These are phyloP conservation scores for Colletotrichum australisinense DNA, from an alignment of 2,329 filamentous ascomycete genomes.

Conservation along the genomic window DNA sequence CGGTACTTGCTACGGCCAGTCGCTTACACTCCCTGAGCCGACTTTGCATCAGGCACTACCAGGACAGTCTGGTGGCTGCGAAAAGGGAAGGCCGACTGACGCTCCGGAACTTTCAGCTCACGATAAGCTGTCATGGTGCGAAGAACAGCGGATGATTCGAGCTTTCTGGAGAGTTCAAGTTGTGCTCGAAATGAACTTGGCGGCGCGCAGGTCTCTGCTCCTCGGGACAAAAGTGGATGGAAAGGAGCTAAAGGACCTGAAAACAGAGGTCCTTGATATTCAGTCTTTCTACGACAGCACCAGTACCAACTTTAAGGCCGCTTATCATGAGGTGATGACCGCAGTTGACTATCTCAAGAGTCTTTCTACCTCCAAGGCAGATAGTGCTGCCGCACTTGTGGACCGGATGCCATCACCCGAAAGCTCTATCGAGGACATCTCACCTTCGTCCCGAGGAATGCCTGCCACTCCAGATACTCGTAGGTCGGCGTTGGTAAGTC, in stretches of 20 bases:
- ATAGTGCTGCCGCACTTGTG: no score
- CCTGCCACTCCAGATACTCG: not conserved
- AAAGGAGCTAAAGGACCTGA: not conserved
- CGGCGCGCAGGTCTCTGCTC: not conserved
- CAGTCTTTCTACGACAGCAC: slow-evolving; percentile 21
- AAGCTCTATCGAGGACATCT: not conserved
- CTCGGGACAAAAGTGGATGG: not conserved
- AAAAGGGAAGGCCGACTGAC: not conserved
- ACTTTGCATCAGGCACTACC: slow-evolving; percentile 1
- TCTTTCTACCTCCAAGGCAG: no score
- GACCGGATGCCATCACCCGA: not conserved
- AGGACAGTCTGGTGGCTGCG: not conserved
- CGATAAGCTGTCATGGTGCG: slow-evolving; percentile 4
- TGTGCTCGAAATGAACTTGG: slow-evolving; percentile 5
- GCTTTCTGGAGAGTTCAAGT: slow-evolving; percentile 31
- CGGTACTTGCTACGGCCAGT: not conserved
- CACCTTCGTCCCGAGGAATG: not conserved
- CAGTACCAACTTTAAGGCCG: slow-evolving; percentile 22
- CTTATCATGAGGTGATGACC: slow-evolving; percentile 28
- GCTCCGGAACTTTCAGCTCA: no score
- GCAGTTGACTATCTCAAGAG: slow-evolving; percentile 5
- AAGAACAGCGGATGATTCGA: slow-evolving; percentile 21
- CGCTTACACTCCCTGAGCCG: slow-evolving; percentile 10
- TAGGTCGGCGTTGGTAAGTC: slow-evolving; percentile 1
- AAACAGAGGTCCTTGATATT: not conserved